These are phyloP conservation scores for Colletotrichum spaethianum DNA, from an alignment of 2,329 filamentous ascomycete genomes.

Conservation along the genomic window DNA sequence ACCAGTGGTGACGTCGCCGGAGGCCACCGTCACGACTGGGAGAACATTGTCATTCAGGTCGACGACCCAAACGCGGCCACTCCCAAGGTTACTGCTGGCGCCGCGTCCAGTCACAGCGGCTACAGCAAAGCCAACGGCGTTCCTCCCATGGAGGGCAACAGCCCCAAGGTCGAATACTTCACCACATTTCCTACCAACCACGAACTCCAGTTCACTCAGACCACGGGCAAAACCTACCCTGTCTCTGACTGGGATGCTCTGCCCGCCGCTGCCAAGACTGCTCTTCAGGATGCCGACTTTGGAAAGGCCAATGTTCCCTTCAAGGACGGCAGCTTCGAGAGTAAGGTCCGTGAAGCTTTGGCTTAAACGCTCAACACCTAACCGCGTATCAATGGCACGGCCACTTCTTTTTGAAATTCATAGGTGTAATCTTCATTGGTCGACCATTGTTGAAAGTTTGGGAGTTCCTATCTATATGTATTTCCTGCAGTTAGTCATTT, in stretches of 20 bases:
- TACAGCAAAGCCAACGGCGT: constrained; percentile 47
- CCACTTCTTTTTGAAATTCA: too few relatives aligned
- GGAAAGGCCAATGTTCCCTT: constrained; percentile 58
- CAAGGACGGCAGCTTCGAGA: constrained; percentile 48
- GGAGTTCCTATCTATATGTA: too few relatives aligned
- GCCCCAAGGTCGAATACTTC: constrained; percentile 51
- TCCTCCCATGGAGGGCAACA: constrained; percentile 43
- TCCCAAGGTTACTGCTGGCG: constrained; percentile 52
- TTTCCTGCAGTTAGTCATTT: too few relatives aligned
- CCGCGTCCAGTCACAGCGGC: constrained; percentile 54
- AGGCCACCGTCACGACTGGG: constrained; percentile 58
- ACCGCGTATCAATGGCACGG: too few relatives aligned
- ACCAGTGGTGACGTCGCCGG: constrained; percentile 48
- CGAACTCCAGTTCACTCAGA: constrained; percentile 52
- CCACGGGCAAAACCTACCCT: constrained; percentile 54
- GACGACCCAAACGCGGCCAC: constrained; percentile 46
- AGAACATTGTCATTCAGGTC: constrained; percentile 52
- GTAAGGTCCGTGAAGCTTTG: constrained; percentile 9
- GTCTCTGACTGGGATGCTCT: constrained; percentile 60
- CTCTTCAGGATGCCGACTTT: constrained; percentile 56
- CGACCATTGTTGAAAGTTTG: too few relatives aligned
- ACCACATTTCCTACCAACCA: constrained; percentile 52
- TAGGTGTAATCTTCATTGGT: too few relatives aligned
- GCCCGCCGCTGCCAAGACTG: constrained; percentile 51
- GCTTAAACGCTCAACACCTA: too few relatives aligned